These are phyloP conservation scores for Pseudogymnoascus sp. DNA, from an alignment of 2,329 filamentous ascomycete species.

Conservation along the genomic window DNA sequence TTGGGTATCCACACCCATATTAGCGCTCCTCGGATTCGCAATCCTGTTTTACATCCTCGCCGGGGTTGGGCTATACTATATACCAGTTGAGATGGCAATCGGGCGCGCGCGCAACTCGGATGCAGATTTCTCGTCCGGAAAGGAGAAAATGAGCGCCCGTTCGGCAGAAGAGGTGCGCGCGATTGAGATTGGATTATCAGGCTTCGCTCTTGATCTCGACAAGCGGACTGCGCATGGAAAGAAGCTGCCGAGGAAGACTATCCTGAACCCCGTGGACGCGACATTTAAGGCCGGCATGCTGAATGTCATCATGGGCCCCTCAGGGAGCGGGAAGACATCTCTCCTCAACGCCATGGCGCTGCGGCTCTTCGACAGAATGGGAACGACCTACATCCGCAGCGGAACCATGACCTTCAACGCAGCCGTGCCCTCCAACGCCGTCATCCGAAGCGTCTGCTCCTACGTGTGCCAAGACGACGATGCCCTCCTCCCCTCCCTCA, in stretches of 20 bases:
- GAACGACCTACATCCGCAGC: constrained; percentile 51
- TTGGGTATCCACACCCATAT: constrained; percentile 60
- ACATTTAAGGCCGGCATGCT: constrained; percentile 60
- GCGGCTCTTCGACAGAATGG: constrained; percentile 52
- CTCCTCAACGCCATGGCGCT: constrained; percentile 65
- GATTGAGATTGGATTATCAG: constrained; percentile 56
- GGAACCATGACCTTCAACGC: constrained; percentile 64
- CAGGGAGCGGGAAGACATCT: constrained; percentile 68
- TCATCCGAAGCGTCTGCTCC: constrained; percentile 63
- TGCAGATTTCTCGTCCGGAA: constrained; percentile 57
- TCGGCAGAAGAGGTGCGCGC: constrained; percentile 47
- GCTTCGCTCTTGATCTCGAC: constrained; percentile 55
- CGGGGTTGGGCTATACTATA: constrained; percentile 52
- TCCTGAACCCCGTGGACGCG: constrained; percentile 58
- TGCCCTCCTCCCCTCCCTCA: constrained; percentile 63
- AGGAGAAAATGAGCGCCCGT: constrained; percentile 56
- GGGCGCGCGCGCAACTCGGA: constrained; percentile 50
- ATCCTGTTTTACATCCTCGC: constrained; percentile 55
- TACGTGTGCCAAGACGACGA: constrained; percentile 76
- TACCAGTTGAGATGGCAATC: constrained; percentile 61
- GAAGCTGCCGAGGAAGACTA: constrained; percentile 46
- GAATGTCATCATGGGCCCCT: constrained; percentile 75
- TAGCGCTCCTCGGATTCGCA: constrained; percentile 53
- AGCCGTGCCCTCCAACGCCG: constrained; percentile 55
- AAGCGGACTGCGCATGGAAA: constrained; percentile 48